Percentiles rank a stretch among this genome's conserved stretches.
These are phyloP conservation scores for Termitomyces sp. DNA, from an alignment of 768 basidiomycete genomes.

Conservation along the genomic window DNA sequence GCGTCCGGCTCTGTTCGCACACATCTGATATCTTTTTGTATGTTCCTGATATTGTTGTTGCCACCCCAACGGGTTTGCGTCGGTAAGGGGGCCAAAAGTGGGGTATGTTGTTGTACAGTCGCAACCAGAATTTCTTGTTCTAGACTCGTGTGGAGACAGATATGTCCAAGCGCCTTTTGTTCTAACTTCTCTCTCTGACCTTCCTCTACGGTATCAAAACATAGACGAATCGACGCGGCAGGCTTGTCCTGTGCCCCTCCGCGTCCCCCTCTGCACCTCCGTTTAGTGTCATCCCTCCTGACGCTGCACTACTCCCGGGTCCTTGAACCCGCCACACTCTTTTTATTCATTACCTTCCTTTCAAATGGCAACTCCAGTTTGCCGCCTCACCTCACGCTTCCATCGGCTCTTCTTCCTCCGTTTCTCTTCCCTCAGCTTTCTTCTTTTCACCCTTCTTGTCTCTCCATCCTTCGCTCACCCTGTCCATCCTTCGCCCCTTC, in stretches of 20 bases:
- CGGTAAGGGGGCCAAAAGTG: neutral
- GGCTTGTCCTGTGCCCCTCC: conserved; percentile 1
- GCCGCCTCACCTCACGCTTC: conserved; percentile 2
- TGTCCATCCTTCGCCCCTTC: conserved; percentile 2
- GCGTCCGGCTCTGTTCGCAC: neutral
- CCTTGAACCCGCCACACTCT: conserved; percentile 9
- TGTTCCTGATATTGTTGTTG: conserved; percentile 8
- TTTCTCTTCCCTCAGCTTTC: neutral
- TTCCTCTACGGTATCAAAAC: neutral
- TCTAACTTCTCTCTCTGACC: neutral
- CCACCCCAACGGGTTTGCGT: conserved; percentile 13
- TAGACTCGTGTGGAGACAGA: neutral
- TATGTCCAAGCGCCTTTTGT: neutral
- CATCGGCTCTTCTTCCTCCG: conserved; percentile 8
- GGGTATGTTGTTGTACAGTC: conserved; percentile 1
- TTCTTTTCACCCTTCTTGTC: neutral
- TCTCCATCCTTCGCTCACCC: neutral
- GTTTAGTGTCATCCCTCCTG: neutral
- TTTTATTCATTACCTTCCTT: conserved; percentile 10
- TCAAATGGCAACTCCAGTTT: conserved; percentile 10
- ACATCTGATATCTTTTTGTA: neutral
- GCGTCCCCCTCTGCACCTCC: neutral
- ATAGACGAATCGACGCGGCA: neutral
- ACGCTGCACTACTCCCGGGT: neutral
- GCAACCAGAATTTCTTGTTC: neutral